Percentiles rank a stretch among this genome's conserved stretches.
These are phyloP conservation scores for Colletotrichum abscissum DNA, from an alignment of 2,329 filamentous ascomycete genomes.

Conservation along the genomic window DNA sequence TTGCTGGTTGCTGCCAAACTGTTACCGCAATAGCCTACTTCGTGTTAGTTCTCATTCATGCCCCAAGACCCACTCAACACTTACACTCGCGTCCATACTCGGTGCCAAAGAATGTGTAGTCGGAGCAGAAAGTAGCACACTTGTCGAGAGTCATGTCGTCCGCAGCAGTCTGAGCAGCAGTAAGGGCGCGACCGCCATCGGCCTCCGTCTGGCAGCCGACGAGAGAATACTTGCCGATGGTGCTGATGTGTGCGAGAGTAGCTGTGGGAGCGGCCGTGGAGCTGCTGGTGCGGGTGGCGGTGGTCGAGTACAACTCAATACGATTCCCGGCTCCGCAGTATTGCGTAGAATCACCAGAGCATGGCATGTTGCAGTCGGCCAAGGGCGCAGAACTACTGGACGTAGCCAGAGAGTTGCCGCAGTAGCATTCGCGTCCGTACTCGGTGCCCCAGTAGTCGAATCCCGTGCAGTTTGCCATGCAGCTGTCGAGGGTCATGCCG, in stretches of 20 bases:
- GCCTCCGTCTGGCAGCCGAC: conserved; percentile 55
- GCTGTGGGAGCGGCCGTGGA: conserved; percentile 45
- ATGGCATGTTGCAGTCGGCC: conserved; percentile 51
- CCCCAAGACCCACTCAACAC: not conserved
- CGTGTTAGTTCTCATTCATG: not conserved
- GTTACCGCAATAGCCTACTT: conserved; percentile 52
- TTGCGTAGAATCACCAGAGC: conserved; percentile 52
- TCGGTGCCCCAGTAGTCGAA: conserved; percentile 63
- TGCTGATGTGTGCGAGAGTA: conserved; percentile 47
- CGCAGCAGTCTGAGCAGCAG: conserved; percentile 43
- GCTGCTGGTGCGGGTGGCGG: conserved; percentile 44
- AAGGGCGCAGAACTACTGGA: conserved; percentile 43
- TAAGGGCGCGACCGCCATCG: conserved; percentile 49
- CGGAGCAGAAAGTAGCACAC: conserved; percentile 48
- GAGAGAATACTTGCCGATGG: conserved; percentile 47
- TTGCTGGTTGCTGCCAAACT: conserved; percentile 45
- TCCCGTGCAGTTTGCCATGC: conserved; percentile 56
- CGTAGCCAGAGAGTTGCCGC: conserved; percentile 51
- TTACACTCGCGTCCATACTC: conserved; percentile 52
- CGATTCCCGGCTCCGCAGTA: conserved; percentile 56
- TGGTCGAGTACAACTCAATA: conserved; percentile 57
- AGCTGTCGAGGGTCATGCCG: conserved; percentile 61
- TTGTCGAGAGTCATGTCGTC: conserved; percentile 52
- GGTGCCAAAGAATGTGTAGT: conserved; percentile 50
- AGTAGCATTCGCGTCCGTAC: conserved; percentile 65